A percentile compares a stretch with the other conserved stretches of the same genome.
Evolutionary conservation across 805 yeast species (phyloP).

Genomic region (Candida tammaniensis): DNA sequence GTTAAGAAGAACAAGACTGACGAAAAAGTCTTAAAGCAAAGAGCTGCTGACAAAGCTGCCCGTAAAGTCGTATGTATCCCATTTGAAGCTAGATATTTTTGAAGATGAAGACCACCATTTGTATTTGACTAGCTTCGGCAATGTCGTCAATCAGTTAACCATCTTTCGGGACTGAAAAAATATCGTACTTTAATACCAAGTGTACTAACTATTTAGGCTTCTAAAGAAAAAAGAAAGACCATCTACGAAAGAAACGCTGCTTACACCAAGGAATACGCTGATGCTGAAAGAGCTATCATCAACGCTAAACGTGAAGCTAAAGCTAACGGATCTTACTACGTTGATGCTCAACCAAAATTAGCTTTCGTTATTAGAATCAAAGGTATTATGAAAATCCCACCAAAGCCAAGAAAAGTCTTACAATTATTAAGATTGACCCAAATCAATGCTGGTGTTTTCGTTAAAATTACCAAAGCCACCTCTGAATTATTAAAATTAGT

Average conservation of each 20-base stretch:
- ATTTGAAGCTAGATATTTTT: conserved; percentile 21
- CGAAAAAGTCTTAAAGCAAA: conserved; percentile 72
- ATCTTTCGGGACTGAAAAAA: conserved; percentile 80
- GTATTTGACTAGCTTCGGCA: conserved; percentile 65
- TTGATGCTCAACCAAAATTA: conserved; percentile 90
- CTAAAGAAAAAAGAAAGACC: conserved; percentile 57
- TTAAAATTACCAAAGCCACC: conserved; percentile 94
- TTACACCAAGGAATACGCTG: conserved; percentile 92
- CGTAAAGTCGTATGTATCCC: conserved; percentile 71
- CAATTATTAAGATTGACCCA: conserved; percentile 91
- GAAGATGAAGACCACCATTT: conserved; percentile 51
- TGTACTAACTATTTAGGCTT: conserved; percentile 40
- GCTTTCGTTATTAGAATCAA: conserved; percentile 97
- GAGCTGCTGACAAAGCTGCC: conserved; percentile 76
- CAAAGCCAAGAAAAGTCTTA: conserved; percentile 98
- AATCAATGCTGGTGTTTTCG: conserved; percentile 93
- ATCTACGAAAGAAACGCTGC: conserved; percentile 94
- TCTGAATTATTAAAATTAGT: conserved; percentile 86
- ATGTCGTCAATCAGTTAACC: conserved; percentile 76
- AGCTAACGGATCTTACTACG: conserved; percentile 92
- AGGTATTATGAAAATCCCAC: conserved; percentile 98
- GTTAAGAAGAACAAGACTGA: conserved; percentile 78
- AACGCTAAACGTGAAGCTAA: conserved; percentile 90
- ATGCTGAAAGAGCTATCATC: conserved; percentile 84
- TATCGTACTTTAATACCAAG: conserved; percentile 1